Evolutionary conservation across 352 stramenopile genomes (phyloP), one percentile per base, ranked within the genome.

Genomic region (Phytophthora hibernalis): DNA sequence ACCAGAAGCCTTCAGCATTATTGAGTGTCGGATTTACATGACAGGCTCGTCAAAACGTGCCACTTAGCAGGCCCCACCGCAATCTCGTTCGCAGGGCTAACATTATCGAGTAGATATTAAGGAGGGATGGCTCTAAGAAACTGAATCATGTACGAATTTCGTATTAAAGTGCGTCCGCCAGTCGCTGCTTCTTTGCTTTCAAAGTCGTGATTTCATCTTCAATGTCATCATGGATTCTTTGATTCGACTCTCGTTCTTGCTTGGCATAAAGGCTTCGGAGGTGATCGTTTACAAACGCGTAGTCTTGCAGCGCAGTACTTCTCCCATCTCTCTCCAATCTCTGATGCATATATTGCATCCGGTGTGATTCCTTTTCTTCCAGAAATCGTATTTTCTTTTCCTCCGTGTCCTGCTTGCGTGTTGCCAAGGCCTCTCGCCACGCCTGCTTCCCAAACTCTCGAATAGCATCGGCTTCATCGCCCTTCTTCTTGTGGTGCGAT

Each of bases 161-260:
- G n/a, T n/a, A n/a, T n/a, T n/a, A 45, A 96, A 97, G 51, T 96
- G 96, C 5, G 89, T 86, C 97, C 99, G 99, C 73, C 99, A 53
- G 28, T 1, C n/a, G n/a, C 24, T 13, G 45, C 9, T 53, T 53
- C 8, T 40, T 53, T 40, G 5, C 2, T 38, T 57, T 57, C 13
- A 57, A 21, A 0, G 37, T 22, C n/a, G 11, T 18, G 21, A 57
- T 45, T 37, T 57, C 50, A n/a, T 57, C 50, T 5, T 57, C 50
- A 11, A 57, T 22, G 22, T 57, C 50, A 33, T 47, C 35, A 11
- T 18, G 8, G 22, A 57, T 48, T 5, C 33, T 6, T 30, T 31
- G 12, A 12, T 35, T 57, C 3, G 50, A 9, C 21, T 45, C 35
- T 5, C 18, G 4, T 31, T 57, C 50, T 16, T 37, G 31, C 15